These are phyloP conservation scores for Penicillium goetzii DNA, from an alignment of 495 filamentous ascomycete genomes.

Conservation along the genomic window DNA sequence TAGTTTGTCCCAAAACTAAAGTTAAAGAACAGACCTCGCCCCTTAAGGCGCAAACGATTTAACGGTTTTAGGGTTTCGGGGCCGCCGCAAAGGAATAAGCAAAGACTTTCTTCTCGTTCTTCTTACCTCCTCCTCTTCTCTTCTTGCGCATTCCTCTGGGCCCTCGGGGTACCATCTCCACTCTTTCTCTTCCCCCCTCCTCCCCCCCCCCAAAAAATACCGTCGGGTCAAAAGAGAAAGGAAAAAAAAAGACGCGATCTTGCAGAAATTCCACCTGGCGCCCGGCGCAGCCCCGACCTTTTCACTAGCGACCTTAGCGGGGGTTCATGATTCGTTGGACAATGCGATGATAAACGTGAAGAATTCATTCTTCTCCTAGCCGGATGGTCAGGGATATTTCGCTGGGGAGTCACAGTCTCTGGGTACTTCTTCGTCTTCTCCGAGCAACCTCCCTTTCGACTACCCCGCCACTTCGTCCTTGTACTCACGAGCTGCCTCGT, in stretches of 20 bases:
- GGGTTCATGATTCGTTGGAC: constrained; percentile 17
- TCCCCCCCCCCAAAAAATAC: neutral
- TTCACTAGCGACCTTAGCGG: constrained; percentile 24
- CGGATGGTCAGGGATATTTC: neutral
- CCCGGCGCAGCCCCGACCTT: constrained; percentile 18
- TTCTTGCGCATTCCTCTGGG: neutral
- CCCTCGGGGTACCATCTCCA: constrained; percentile 2
- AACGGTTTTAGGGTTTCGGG: neutral
- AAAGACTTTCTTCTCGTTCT: neutral
- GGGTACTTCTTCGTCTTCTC: neutral
- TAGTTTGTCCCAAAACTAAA: neutral
- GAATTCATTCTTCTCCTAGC: constrained; percentile 11
- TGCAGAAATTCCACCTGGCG: neutral
- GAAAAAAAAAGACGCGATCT: constrained; percentile 2
- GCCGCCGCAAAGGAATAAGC: constrained; percentile 5
- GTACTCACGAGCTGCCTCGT: constrained; percentile 32
- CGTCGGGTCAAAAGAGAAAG: neutral
- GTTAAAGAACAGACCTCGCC: constrained; percentile 13
- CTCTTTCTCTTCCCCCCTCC: neutral
- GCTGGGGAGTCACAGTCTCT: neutral
- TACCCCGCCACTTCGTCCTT: constrained; percentile 23
- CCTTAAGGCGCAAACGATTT: neutral
- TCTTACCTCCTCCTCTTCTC: neutral
- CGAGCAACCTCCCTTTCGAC: neutral
- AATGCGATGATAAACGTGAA: constrained; percentile 22